Percentiles rank a stretch among this genome's conserved stretches.
Conservation (phyloP, 176 grass and related monocot species). For the Bonia amplexicaulis region DNA sequence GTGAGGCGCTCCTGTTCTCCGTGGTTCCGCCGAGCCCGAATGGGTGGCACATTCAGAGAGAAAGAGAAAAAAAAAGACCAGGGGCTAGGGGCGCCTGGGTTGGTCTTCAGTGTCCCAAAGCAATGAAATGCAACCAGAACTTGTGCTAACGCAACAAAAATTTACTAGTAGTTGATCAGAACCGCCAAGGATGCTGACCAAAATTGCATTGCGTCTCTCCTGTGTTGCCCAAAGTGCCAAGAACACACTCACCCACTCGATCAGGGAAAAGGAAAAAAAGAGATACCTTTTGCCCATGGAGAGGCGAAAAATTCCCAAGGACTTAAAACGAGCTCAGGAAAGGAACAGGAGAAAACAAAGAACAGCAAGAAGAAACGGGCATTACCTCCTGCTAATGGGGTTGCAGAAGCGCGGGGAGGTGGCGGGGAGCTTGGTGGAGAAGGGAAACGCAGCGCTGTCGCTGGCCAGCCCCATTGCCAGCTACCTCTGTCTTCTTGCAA, state of each 20-base stretch:
- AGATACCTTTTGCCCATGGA: neutral
- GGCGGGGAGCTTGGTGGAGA: slow-evolving; percentile 25
- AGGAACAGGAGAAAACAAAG: neutral
- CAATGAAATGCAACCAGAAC: neutral
- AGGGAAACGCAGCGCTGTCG: slow-evolving; percentile 30
- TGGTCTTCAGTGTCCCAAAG: neutral
- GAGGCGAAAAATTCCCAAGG: neutral
- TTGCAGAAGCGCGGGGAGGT: slow-evolving; percentile 45
- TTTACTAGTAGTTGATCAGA: neutral
- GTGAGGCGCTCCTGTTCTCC: neutral
- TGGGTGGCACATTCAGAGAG: neutral
- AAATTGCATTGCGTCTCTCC: neutral
- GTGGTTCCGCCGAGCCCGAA: neutral
- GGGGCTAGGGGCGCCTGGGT: neutral
- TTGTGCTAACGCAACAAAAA: neutral
- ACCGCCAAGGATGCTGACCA: neutral
- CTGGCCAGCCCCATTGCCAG: slow-evolving; percentile 31
- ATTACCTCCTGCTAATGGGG: slow-evolving; percentile 37
- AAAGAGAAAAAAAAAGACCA: neutral
- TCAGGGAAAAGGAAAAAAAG: neutral
- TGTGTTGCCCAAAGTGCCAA: neutral
- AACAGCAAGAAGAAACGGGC: neutral
- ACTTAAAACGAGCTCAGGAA: neutral
- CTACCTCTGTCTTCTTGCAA: neutral
- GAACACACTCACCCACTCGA: neutral